Evolutionary conservation across 805 yeast genomes (phyloP).

Genomic region (Torulaspora microellipsoides): DNA sequence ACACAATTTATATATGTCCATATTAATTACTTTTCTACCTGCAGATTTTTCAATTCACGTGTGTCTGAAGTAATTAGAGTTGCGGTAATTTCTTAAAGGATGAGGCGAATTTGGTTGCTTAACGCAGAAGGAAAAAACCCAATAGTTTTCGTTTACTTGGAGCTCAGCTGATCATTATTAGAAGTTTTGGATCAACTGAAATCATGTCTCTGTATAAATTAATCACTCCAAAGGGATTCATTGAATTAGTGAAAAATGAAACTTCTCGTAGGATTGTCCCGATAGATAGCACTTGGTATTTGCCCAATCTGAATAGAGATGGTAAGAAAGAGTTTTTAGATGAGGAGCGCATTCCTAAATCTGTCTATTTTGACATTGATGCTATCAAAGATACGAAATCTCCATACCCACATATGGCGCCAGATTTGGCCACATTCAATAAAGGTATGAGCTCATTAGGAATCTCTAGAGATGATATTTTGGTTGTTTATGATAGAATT

Average conservation of each 20-base stretch:
- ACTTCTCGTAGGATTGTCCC: constrained; percentile 43
- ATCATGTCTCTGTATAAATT: constrained; percentile 28
- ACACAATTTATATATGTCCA: too few species aligned
- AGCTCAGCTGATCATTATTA: too few species aligned
- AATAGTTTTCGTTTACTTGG: too few species aligned
- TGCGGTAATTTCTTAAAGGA: too few species aligned
- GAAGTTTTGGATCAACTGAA: not conserved
- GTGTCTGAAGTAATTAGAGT: too few species aligned
- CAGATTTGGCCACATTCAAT: constrained; percentile 53
- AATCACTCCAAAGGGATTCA: constrained; percentile 27
- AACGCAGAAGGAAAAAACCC: too few species aligned
- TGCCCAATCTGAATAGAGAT: constrained; percentile 67
- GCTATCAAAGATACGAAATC: constrained; percentile 54
- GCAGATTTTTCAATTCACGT: too few species aligned
- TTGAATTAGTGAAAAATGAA: constrained; percentile 21
- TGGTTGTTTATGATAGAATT: constrained; percentile 79
- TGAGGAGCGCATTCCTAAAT: constrained; percentile 54
- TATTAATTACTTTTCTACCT: too few species aligned
- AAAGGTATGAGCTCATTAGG: constrained; percentile 52
- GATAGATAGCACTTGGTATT: constrained; percentile 87
- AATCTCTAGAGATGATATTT: constrained; percentile 46
- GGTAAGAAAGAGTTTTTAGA: constrained; percentile 54
- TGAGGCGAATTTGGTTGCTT: too few species aligned
- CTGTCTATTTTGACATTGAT: constrained; percentile 79
- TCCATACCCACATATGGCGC: constrained; percentile 88